Base-by-base conservation (phyloP, 257 asterid genomes). In the Buddleja alternifolia region DNA sequence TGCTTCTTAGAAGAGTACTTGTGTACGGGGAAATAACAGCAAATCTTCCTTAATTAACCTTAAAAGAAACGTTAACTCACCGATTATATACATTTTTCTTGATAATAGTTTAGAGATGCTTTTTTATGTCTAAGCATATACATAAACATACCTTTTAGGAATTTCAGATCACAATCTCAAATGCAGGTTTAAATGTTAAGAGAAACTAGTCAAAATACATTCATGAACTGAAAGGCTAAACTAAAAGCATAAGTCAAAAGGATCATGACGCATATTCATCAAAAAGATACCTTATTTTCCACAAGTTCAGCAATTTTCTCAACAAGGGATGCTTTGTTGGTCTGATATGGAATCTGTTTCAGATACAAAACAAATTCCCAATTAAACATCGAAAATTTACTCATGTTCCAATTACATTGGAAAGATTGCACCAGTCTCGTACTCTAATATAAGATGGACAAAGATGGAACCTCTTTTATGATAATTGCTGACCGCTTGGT, bases 261-360 rank as follows among this genome's bases (percentile, higher is more conserved):
- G 54, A 73, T 61, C 60, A 44, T 29, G 70, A 36, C 29, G 32
- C 42, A 23, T 24, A 54, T 39, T 42, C 23, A 51, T 67, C 56
- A 60, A 55, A 58, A 69, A 55, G 57, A 36, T 86, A 91, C 99
- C 99, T 91, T 94, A 53, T 75, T 81, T 69, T 89, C 99, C 63
- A 89, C 99, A 76, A 91, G 99, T 66, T 91, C 93, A 36, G 96
- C 99, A 66, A 94, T 94, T 82, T 91, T 94, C 88, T 82, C 87
- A 53, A 94, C 97, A 73, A 94, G 96, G 42, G 97, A 85, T 12
- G 99, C 96, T 83, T 94, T 90, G 82, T 94, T 94, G 71, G 97
- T 89, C 84, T 91, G 99, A 61, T 94, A 94, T 12, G 99, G 97
- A 66, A 94, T 81, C 99, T 94, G 91, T 78, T 78, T 48, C 81